Percentiles rank a stretch among this genome's conserved stretches.
Conservation (phyloP, 352 stramenopile genomes). For the Thalassiosira exigua region DNA sequence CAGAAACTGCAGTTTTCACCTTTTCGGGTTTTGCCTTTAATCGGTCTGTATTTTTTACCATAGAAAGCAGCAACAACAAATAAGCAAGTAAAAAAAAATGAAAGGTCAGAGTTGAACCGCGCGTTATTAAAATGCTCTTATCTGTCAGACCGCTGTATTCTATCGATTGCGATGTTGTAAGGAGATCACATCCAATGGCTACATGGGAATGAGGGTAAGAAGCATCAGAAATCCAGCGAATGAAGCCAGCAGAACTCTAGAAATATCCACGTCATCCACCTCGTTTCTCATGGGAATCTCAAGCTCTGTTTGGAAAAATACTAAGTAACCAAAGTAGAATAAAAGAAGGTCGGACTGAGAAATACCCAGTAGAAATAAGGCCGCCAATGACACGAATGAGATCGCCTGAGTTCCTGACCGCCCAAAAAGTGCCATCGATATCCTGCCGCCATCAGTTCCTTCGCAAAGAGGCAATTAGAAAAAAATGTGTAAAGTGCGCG, state of each 20-base stretch:
- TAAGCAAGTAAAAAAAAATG: too few relatives aligned
- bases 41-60: too few relatives aligned
- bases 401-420: slow-evolving; percentile 62
- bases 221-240: slow-evolving; percentile 66
- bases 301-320: slow-evolving; percentile 77
- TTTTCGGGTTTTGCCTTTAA: too few relatives aligned
- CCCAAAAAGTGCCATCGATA: slow-evolving; percentile 77
- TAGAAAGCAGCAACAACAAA: too few relatives aligned
- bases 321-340: slow-evolving; percentile 79
- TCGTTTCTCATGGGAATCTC: slow-evolving; percentile 81
- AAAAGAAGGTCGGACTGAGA: slow-evolving; percentile 77
- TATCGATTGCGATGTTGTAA: too few relatives aligned
- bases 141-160: too few relatives aligned
- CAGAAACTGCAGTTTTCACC: too few relatives aligned
- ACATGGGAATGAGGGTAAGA: slow-evolving; percentile 74
- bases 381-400: slow-evolving; percentile 59
- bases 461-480: too few relatives aligned
- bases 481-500: too few relatives aligned
- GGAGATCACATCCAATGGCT: too few relatives aligned
- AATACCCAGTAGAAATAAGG: slow-evolving; percentile 66
- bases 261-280: slow-evolving; percentile 68
- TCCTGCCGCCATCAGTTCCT: slow-evolving; percentile 81
- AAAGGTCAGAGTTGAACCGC: too few relatives aligned
- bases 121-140: too few relatives aligned
- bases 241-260: slow-evolving; percentile 56